Evolutionary conservation across 495 filamentous ascomycete species (phyloP), one percentile per base, ranked within the genome.

Genomic region (Cercophora newfieldiana): DNA sequence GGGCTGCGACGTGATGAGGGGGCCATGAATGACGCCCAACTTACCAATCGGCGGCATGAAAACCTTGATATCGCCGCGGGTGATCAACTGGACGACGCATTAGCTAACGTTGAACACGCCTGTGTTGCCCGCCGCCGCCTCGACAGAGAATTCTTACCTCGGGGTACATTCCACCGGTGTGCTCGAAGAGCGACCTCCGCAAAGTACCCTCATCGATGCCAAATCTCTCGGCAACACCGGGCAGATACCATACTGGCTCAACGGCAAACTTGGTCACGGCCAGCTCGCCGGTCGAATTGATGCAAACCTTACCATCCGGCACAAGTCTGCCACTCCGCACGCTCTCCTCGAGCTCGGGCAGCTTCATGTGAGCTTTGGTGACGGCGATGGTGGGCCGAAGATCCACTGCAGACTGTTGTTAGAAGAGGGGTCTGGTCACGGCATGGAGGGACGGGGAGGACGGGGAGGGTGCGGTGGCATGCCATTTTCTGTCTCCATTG

Each of bases 241-340:
- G 94, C 8, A 98, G 83, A 83, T 96, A 97, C 94, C 94, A 98
- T 12, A 93, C 88, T 4, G 95, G 95, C 79, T 97, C 95, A 30
- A 96, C 93, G 8, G 95, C 95, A 64, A 97, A 93, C 78, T 99
- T 99, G 24, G 94, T 97, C 14, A 99, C 95, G 47, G 91, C 91
- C 10, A 99, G 85, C 73, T 99, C 95, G 31, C 95, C 95, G 3
- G 74, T 74, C 7, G 84, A 82, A 71, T 96, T 95, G 47, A 99
- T 77, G 66, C 96, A 94, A 56, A 99, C 92, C 66, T 90, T 92
- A 49, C 95, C 95, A 77, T 99, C 95, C 0, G 93, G 92, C 8
- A 90, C 82, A 77, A 99, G 82, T 58, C 90, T 84, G 19, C 94
- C 94, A 49, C 83, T 82, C 56, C 83, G 86, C 8, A 99, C 93